phyloP scores from a whole-genome alignment of 2,329 filamentous ascomycete species.

The Rutstroemia sp. region DNA sequence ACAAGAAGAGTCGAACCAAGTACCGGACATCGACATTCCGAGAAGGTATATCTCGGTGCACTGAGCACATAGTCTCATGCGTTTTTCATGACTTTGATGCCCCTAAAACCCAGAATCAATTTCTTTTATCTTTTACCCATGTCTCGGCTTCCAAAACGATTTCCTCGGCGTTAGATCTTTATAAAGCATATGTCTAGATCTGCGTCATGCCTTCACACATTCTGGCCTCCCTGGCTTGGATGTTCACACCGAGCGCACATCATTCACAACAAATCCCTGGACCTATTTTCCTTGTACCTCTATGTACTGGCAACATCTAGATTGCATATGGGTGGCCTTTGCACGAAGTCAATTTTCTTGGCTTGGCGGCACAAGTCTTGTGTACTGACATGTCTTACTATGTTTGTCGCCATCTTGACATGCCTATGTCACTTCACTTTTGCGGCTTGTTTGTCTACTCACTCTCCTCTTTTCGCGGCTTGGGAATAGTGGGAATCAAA shows the following conservation, averaged over 20 bases:
- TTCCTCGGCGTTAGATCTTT: conserved; percentile 22
- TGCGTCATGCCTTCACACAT: conserved; percentile 15
- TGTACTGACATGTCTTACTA: conserved; percentile 1
- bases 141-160: conserved; percentile 7
- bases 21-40: conserved; percentile 6
- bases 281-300: not conserved
- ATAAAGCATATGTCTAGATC: conserved; percentile 25
- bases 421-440: not conserved
- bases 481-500: conserved; percentile 4
- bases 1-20: conserved; percentile 2
- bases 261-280: conserved; percentile 1
- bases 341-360: conserved; percentile 14
- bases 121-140: not conserved
- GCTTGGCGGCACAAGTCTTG: conserved; percentile 3
- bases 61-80: conserved; percentile 6
- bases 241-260: not conserved
- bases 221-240: conserved; percentile 15
- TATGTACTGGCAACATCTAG: conserved; percentile 17
- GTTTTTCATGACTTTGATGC: not conserved
- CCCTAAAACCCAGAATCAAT: conserved; percentile 2
- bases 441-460: not conserved
- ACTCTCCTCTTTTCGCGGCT: not conserved
- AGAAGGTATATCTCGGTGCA: conserved; percentile 10
- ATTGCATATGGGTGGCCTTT: conserved; percentile 24
- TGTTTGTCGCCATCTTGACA: conserved; percentile 1